Evolutionary conservation across 805 yeast species (phyloP).

Genomic region (Ascoidea asiatica): DNA sequence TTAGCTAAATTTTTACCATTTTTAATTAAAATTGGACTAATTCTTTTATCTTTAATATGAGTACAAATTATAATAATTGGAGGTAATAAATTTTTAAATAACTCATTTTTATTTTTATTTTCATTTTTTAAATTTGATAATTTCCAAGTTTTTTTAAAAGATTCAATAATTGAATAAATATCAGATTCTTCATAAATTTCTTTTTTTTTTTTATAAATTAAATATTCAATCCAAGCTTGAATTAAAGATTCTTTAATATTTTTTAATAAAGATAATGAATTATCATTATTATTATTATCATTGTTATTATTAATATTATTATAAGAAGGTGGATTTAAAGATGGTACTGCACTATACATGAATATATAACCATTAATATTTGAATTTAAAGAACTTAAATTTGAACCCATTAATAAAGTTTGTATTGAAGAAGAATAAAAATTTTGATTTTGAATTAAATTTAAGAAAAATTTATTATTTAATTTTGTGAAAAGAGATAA

Average conservation of each 20-base stretch:
- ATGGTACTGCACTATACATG: slow-evolving; percentile 59
- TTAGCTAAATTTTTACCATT: slow-evolving; percentile 44
- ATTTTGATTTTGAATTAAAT: slow-evolving; percentile 51
- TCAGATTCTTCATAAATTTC: slow-evolving; percentile 56
- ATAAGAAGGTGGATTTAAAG: slow-evolving; percentile 46
- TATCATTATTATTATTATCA: slow-evolving; percentile 3
- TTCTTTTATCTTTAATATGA: slow-evolving; percentile 39
- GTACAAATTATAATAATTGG: slow-evolving; percentile 61
- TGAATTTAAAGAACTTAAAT: slow-evolving; percentile 68
- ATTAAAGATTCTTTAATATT: slow-evolving; percentile 41
- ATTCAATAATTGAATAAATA: slow-evolving; percentile 43
- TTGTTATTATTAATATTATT: too few relatives aligned
- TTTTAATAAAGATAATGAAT: slow-evolving; percentile 17
- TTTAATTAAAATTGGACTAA: slow-evolving; percentile 46
- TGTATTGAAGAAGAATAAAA: slow-evolving; percentile 53
- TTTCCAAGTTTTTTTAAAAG: slow-evolving; percentile 46
- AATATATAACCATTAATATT: slow-evolving; percentile 62
- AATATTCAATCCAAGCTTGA: slow-evolving; percentile 66
- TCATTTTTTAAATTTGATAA: slow-evolving; percentile 10
- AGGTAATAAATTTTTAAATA: slow-evolving; percentile 25
- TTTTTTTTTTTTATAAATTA: slow-evolving; percentile 41
- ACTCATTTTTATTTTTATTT: slow-evolving; percentile 1
- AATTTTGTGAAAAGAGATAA: slow-evolving; percentile 52
- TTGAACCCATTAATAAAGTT: slow-evolving; percentile 52
- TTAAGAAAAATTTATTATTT: slow-evolving; percentile 42